These are phyloP conservation scores for Globisporangium perplexum DNA, from an alignment of 352 stramenopile species.

Conservation along the genomic window DNA sequence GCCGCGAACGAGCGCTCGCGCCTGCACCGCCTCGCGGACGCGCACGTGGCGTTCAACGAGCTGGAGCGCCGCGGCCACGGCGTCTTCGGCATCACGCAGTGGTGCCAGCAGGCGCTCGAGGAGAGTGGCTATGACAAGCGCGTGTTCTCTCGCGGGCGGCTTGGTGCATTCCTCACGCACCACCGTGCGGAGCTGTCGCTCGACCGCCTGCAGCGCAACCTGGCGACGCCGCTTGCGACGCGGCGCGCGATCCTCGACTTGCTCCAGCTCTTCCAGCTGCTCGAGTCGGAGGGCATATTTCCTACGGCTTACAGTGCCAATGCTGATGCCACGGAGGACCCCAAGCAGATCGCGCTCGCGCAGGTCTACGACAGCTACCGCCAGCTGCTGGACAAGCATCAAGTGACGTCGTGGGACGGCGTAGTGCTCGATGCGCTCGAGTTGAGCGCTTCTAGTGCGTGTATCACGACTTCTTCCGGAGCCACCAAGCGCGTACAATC, in stretches of 20 bases:
- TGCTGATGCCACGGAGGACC: slow-evolving; percentile 13
- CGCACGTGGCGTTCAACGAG: slow-evolving; percentile 39
- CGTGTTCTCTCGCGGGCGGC: slow-evolving; percentile 35
- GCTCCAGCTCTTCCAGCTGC: slow-evolving; percentile 61
- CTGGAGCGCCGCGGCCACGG: slow-evolving; percentile 66
- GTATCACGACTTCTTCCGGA: slow-evolving; percentile 7
- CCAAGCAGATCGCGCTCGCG: slow-evolving; percentile 28
- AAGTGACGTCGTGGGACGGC: slow-evolving; percentile 63
- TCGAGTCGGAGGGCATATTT: slow-evolving; percentile 54
- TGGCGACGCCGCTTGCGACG: slow-evolving; percentile 46
- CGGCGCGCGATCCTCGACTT: slow-evolving; percentile 51
- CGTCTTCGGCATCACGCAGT: slow-evolving; percentile 47
- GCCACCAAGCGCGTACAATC: slow-evolving; percentile 1
- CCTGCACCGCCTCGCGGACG: slow-evolving; percentile 20
- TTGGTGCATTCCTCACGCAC: slow-evolving; percentile 54
- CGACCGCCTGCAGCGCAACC: slow-evolving; percentile 23
- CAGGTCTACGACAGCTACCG: slow-evolving; percentile 48
- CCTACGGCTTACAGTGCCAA: slow-evolving; percentile 31
- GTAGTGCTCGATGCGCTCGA: slow-evolving; percentile 48
- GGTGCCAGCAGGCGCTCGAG: slow-evolving; percentile 58
- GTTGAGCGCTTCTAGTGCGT: background rate
- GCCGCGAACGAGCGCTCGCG: slow-evolving; percentile 15
- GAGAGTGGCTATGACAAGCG: slow-evolving; percentile 52
- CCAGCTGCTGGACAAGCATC: slow-evolving; percentile 40
- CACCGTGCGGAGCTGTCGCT: slow-evolving; percentile 34